phyloP scores from a whole-genome alignment of 257 asterid genomes.

The Linaria vulgaris region DNA sequence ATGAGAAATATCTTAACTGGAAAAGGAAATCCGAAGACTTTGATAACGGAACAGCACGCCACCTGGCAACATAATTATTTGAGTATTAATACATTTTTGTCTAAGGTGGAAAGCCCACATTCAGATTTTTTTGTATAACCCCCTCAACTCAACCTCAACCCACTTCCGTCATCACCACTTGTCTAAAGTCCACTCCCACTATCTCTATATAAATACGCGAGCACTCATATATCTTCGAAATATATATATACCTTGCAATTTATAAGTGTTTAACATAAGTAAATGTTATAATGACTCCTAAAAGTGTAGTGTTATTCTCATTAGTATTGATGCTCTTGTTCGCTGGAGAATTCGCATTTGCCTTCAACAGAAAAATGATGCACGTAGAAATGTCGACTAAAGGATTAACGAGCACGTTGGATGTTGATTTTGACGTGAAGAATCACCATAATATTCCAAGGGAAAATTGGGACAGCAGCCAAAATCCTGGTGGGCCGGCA shows the following conservation, averaged over 20 bases:
- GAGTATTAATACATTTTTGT: neutral
- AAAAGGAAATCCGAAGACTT: neutral
- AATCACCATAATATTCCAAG: too few species aligned
- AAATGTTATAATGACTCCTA: neutral
- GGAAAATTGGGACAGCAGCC: too few species aligned
- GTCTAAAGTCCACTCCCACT: neutral
- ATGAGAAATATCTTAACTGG: neutral
- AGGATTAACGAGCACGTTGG: neutral
- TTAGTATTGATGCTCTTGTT: neutral
- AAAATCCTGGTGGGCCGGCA: too few species aligned
- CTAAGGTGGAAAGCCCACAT: conserved; percentile 27
- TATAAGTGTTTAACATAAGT: neutral
- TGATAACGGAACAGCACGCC: neutral
- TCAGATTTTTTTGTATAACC: conserved; percentile 11
- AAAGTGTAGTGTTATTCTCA: neutral
- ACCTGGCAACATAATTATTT: neutral
- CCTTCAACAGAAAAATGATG: neutral
- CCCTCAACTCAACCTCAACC: conserved; percentile 17
- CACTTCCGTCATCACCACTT: conserved; percentile 3
- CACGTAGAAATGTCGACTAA: neutral
- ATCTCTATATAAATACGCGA: neutral
- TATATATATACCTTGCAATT: neutral
- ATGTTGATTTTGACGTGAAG: too few species aligned
- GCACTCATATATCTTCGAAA: neutral
- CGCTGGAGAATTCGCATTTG: neutral